Evolutionary conservation across 129 eudicot species (phyloP).

Genomic region (Chrysanthemum lavandulifolium): DNA sequence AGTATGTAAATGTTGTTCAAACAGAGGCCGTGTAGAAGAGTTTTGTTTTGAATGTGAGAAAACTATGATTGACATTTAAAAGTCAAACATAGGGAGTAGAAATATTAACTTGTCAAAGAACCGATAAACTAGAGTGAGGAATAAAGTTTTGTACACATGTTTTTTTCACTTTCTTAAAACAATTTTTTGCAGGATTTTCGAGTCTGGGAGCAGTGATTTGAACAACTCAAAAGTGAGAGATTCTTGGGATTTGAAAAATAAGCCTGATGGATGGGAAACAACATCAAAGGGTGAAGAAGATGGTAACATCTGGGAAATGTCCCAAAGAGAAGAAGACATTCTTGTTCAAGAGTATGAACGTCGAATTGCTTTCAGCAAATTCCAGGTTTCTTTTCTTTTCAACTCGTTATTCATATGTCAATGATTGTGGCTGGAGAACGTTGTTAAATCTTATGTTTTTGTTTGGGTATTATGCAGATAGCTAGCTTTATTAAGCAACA

Average conservation of each 20-base stretch:
- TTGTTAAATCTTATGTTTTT: neutral
- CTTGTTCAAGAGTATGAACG: constrained; percentile 74
- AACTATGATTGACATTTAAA: no score
- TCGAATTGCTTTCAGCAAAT: constrained; percentile 84
- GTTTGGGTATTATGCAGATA: constrained; percentile 52
- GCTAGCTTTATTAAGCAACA: constrained; percentile 96
- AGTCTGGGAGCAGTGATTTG: constrained; percentile 48
- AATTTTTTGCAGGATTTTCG: constrained; percentile 67
- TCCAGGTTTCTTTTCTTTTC: constrained; percentile 49
- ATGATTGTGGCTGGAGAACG: neutral
- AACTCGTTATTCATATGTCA: neutral
- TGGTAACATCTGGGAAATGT: constrained; percentile 92
- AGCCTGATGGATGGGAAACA: constrained; percentile 98
- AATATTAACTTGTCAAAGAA: no score
- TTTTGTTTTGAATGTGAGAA: no score
- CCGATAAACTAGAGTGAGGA: no score
- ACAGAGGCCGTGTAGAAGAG: no score
- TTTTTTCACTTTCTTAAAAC: neutral
- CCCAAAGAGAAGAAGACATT: constrained; percentile 27
- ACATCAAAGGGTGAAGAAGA: constrained; percentile 57
- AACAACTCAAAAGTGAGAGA: constrained; percentile 39
- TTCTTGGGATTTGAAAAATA: constrained; percentile 61
- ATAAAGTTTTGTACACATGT: no score
- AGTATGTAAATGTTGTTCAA: no score
- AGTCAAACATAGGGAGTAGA: no score